phyloP scores from a whole-genome alignment of 352 stramenopile species.

The Ophiocytium majus region DNA sequence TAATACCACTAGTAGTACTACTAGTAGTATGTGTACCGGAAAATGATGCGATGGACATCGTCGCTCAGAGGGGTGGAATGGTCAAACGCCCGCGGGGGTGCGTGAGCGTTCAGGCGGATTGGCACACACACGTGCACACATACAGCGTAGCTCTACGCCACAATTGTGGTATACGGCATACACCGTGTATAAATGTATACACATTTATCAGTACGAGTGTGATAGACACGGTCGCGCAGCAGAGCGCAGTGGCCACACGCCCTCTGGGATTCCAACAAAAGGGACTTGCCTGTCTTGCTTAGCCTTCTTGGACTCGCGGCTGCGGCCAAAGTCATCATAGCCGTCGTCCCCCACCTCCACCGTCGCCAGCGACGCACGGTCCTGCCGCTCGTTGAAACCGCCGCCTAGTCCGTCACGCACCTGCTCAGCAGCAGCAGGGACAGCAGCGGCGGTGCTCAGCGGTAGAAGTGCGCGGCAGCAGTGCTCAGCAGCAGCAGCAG shows the following conservation, averaged over 20 bases:
- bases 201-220: too few species aligned
- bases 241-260: neutral
- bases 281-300: constrained; percentile 36
- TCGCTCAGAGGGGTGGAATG: too few species aligned
- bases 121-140: neutral
- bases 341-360: constrained; percentile 54
- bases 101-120: constrained; percentile 36
- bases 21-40: too few species aligned
- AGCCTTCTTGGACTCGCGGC: constrained; percentile 47
- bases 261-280: neutral
- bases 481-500: too few species aligned
- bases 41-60: too few species aligned
- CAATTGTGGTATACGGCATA: too few species aligned
- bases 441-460: neutral
- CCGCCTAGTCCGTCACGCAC: constrained; percentile 46
- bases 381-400: constrained; percentile 53
- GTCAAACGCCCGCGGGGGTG: too few species aligned
- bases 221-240: neutral
- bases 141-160: neutral
- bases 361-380: constrained; percentile 48
- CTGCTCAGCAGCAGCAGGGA: too few species aligned
- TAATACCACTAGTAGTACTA: too few species aligned
- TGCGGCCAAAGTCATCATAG: constrained; percentile 54
- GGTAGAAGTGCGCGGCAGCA: neutral
- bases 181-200: too few species aligned